These are phyloP conservation scores for Coemansia sp. DNA, from an alignment of 192 early-diverging fungal species.

Conservation along the genomic window DNA sequence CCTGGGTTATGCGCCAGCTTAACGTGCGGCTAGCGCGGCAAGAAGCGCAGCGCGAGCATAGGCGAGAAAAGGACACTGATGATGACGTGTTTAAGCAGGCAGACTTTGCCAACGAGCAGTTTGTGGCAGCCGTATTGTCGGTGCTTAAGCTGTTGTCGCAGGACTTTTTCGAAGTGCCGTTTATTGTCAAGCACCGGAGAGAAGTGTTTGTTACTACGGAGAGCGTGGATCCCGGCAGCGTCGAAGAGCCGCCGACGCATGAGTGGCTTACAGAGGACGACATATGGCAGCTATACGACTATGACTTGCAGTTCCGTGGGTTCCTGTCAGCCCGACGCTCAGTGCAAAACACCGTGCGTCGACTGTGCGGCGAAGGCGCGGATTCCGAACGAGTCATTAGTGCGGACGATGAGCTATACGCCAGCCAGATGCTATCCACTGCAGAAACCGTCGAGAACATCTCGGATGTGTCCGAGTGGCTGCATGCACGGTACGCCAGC, in stretches of 20 bases:
- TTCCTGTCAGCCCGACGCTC: conserved; percentile 64
- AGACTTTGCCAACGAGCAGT: conserved; percentile 47
- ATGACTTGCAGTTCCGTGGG: conserved; percentile 72
- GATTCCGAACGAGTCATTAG: not conserved
- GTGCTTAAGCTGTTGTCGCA: conserved; percentile 70
- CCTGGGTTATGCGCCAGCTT: conserved; percentile 56
- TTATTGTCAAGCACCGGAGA: conserved; percentile 78
- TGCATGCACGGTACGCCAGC: conserved; percentile 58
- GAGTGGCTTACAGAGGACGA: conserved; percentile 67
- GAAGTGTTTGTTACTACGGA: conserved; percentile 71
- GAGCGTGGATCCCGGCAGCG: conserved; percentile 24
- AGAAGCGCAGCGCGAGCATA: not conserved
- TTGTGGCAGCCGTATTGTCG: conserved; percentile 52
- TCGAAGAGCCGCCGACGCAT: conserved; percentile 24
- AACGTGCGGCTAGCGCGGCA: conserved; percentile 32
- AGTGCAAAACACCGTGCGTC: conserved; percentile 51
- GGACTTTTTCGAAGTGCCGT: conserved; percentile 89
- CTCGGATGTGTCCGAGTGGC: conserved; percentile 61
- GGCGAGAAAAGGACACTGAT: not conserved
- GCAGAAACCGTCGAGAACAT: conserved; percentile 60
- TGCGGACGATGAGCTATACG: conserved; percentile 22
- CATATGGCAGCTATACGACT: conserved; percentile 87
- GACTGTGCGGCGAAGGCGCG: conserved; percentile 42
- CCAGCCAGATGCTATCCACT: conserved; percentile 18
- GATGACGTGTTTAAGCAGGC: conserved; percentile 31